phyloP scores from a whole-genome alignment of 805 yeast species.

The Spathaspora arborariae region DNA sequence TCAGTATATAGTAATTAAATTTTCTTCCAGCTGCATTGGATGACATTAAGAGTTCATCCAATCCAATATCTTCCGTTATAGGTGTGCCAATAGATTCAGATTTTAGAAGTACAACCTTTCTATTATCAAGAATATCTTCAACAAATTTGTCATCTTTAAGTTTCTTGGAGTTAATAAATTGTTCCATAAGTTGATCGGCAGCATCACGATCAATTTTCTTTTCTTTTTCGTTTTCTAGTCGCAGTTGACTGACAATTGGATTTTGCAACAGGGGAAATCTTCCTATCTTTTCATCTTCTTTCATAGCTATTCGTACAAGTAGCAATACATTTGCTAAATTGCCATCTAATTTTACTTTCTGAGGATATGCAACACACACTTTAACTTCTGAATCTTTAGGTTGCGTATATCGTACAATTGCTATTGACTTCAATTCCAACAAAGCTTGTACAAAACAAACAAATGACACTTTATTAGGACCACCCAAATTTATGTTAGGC shows the following conservation, averaged over 20 bases:
- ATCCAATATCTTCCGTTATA: background rate
- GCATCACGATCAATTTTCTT: slow-evolving; percentile 1
- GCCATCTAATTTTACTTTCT: slow-evolving; percentile 16
- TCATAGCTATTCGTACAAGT: slow-evolving; percentile 60
- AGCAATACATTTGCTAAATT: slow-evolving; percentile 37
- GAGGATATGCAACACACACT: slow-evolving; percentile 54
- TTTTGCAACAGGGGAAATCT: slow-evolving; percentile 35
- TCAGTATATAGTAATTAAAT: slow-evolving; percentile 20
- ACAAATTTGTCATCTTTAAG: slow-evolving; percentile 14
- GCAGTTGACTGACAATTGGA: background rate
- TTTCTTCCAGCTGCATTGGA: slow-evolving; percentile 30
- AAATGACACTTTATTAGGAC: slow-evolving; percentile 30
- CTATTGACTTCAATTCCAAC: slow-evolving; percentile 42
- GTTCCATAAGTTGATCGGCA: slow-evolving; percentile 24
- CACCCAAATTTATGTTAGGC: slow-evolving; percentile 24
- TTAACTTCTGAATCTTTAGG: slow-evolving; percentile 45
- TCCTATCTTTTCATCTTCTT: slow-evolving; percentile 70
- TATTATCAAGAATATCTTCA: slow-evolving; percentile 11
- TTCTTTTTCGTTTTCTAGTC: slow-evolving; percentile 6
- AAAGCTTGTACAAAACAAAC: slow-evolving; percentile 35
- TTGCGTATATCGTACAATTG: slow-evolving; percentile 62
- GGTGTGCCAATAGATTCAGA: slow-evolving; percentile 9
- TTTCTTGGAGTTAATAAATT: slow-evolving; percentile 23
- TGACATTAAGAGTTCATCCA: slow-evolving; percentile 18
- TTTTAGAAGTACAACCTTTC: slow-evolving; percentile 11